Percentiles rank a stretch among this genome's conserved stretches.
Evolutionary conservation across 345 rosid species (phyloP).

Genomic region (Eucalyptus melliodora): DNA sequence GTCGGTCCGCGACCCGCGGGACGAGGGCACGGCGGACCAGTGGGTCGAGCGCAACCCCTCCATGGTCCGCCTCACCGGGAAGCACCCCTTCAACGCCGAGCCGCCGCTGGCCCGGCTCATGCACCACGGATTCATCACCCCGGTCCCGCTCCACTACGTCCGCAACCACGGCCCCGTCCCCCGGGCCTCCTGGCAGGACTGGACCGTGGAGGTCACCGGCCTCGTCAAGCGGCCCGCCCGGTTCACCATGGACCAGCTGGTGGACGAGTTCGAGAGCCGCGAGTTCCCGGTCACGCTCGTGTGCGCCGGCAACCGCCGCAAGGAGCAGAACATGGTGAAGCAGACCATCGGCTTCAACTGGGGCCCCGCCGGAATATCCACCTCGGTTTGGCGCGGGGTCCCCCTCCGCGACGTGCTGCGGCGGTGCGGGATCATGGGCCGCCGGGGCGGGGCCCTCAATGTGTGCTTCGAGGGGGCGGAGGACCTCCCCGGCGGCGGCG

Average conservation of each 20-base stretch:
- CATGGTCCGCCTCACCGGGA: conserved; percentile 93
- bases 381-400: conserved; percentile 81
- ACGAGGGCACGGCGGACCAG: conserved; percentile 60
- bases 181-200: conserved; percentile 44
- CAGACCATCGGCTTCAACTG: conserved; percentile 88
- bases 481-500: conserved; percentile 92
- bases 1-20: conserved; percentile 50
- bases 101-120: conserved; percentile 68
- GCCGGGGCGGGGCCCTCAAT: conserved; percentile 59
- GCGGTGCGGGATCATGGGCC: conserved; percentile 54
- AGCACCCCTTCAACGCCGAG: conserved; percentile 91
- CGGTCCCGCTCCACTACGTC: conserved; percentile 88
- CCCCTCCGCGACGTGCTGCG: conserved; percentile 48
- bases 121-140: conserved; percentile 96
- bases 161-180: conserved; percentile 92
- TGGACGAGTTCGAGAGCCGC: conserved; percentile 42
- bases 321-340: conserved; percentile 87
- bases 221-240: conserved; percentile 49
- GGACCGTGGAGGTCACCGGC: conserved; percentile 77
- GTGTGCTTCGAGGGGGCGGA: conserved; percentile 96
- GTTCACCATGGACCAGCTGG: conserved; percentile 77
- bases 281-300: conserved; percentile 77
- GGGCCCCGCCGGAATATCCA: conserved; percentile 81
- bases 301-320: conserved; percentile 91
- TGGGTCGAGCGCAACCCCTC: conserved; percentile 80